Conservation (phyloP, 2,329 filamentous ascomycete genomes). For the Arthrobotrys conoides region DNA sequence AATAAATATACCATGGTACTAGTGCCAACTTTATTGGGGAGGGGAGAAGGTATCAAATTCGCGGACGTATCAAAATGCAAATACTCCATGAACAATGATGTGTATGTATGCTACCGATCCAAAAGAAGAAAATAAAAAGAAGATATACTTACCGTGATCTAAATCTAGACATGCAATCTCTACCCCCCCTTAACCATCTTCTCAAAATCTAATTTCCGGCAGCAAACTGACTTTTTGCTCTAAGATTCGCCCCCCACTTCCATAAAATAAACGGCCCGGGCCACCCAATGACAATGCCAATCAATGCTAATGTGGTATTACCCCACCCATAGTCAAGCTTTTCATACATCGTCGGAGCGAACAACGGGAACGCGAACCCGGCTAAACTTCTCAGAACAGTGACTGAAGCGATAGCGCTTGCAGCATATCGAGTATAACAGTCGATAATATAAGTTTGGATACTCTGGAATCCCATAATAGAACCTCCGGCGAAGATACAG, state of each 20-base stretch:
- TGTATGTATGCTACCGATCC: background rate
- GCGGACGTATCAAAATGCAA: background rate
- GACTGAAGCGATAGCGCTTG: slow-evolving; percentile 71
- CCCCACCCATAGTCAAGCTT: slow-evolving; percentile 71
- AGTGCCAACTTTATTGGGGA: background rate
- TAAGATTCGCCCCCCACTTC: slow-evolving; percentile 54
- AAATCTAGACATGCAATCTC: background rate
- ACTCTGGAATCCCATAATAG: slow-evolving; percentile 73
- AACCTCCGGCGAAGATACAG: slow-evolving; percentile 71
- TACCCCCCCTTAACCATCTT: background rate
- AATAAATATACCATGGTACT: background rate
- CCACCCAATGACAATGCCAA: slow-evolving; percentile 65
- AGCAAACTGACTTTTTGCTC: slow-evolving; percentile 56
- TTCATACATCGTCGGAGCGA: slow-evolving; percentile 70
- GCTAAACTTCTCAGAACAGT: slow-evolving; percentile 73
- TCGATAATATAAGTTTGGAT: slow-evolving; percentile 77
- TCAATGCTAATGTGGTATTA: slow-evolving; percentile 70
- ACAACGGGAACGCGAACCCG: slow-evolving; percentile 75
- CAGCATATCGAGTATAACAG: slow-evolving; percentile 70
- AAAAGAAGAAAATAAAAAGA: background rate
- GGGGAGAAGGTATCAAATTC: background rate
- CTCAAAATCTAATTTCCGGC: slow-evolving; percentile 22
- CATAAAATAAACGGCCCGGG: slow-evolving; percentile 56
- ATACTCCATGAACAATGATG: background rate
- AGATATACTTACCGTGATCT: slow-evolving; percentile 20